These are phyloP conservation scores for Sporothrix variecibatus DNA, from an alignment of 2,329 filamentous ascomycete genomes.

Conservation along the genomic window DNA sequence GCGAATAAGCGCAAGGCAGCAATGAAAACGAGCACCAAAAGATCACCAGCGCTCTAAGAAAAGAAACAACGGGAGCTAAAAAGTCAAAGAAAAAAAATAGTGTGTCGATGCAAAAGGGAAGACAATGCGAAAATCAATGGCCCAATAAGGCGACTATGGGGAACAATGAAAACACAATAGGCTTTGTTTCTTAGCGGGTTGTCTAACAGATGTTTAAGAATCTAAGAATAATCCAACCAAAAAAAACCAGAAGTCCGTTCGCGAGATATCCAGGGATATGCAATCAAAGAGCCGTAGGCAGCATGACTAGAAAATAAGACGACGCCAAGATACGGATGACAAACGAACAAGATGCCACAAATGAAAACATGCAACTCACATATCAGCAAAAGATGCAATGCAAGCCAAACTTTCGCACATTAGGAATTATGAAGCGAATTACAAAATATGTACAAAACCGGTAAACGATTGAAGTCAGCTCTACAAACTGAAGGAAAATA, in stretches of 20 bases:
- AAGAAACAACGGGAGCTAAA: not conserved
- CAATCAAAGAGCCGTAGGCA: not conserved
- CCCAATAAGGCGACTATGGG: not conserved
- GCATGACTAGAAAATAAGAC: not conserved
- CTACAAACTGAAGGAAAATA: not conserved
- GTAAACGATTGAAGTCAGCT: not conserved
- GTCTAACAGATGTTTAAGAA: not conserved
- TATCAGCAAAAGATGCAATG: not conserved
- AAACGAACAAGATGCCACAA: not conserved
- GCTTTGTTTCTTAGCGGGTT: not conserved
- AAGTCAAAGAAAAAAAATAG: not conserved
- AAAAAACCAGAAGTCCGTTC: too few species aligned
- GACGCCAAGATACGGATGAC: not conserved
- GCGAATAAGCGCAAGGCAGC: constrained; percentile 10
- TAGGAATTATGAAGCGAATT: not conserved
- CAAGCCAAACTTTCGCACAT: not conserved
- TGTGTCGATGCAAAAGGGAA: not conserved
- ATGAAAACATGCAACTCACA: not conserved
- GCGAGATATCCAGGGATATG: not conserved
- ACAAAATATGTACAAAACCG: not conserved
- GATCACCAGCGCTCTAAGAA: not conserved
- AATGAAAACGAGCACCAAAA: not conserved
- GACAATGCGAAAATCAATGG: not conserved
- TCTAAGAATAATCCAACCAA: not conserved
- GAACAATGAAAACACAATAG: not conserved